Base-by-base conservation (phyloP, 192 early-diverging fungal species). In the Coemansia sp. region DNA sequence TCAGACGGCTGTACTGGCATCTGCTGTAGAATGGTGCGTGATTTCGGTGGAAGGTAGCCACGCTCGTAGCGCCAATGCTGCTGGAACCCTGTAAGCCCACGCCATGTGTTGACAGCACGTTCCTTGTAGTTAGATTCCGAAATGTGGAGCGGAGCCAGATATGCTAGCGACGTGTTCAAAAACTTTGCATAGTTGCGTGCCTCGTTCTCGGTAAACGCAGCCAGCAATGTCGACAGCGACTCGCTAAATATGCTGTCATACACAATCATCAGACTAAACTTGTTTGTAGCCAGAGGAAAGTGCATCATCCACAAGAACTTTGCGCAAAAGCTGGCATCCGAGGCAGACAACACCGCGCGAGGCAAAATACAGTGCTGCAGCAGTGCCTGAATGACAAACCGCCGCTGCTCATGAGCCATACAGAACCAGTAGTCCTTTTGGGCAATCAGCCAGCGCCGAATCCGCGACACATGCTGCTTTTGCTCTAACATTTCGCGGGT, bases 341-440 rank as follows among this genome's bases (percentile, higher is more conserved):
- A 59, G 9, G 74, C 68, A 3, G 74, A 78, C 10, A 71, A 53
- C 49, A 78, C 60, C 21, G 64, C 65, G 4, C 74, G 47, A 10
- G 74, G 74, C 19, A 71, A 35, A 35, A 78, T 49, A 47, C 74
- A 78, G 54, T 67, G 63, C 59, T 78, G 64, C 20, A 78, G 47
- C 42, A 78, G 60, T 3, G 74, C 68, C 35, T 71, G 61, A 3
- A 61, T 49, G 10, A 59, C 44, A 40, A 30, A 23, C 64, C 61
- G 59, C 40, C 67, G 63, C 55, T 71, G 68, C 53, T 63, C 68
- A 14, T 49, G 57, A 15, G 66, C 66, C 73, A 76, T 70, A 44
- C 66, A 69, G 55, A 76, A 76, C 73, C 73, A 76, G 44, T 70
- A 76, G 63, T 76, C 73, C 59, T 76, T 76, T 18, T 76, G 73